Base-by-base conservation (phyloP, 148 eudicot genomes). In the Nepenthes mirabilis region DNA sequence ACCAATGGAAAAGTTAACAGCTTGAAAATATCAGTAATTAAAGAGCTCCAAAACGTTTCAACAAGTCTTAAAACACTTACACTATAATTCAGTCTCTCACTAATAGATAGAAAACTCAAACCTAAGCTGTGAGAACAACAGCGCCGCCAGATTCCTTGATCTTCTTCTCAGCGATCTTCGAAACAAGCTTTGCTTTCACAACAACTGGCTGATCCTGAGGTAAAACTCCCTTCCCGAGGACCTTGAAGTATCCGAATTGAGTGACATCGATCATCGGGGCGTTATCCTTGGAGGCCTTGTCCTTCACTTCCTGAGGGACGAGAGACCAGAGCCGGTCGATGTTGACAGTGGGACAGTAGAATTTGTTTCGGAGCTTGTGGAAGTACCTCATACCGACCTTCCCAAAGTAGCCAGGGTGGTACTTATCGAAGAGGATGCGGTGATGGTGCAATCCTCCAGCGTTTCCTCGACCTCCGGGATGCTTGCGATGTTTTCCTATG, bases 391-490 rank as follows among this genome's bases (percentile, higher is more conserved):
- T 79, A 56, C 82, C 82, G 14, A 79, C 82, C 6, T 79, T 79
- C 0, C 82, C 82, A 59, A 79, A 79, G 74, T 74, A 79, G 0
- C 82, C 82, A 3, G 82, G 79, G 65, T 79, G 82, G 66, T 79
- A 79, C 71, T 79, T 79, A 74, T 79, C 82, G 74, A 79, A 71
- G 52, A 79, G 65, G 71, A 79, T 79, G 5, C 82, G 70, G 72
- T 79, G 82, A 59, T 79, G 79, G 69, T 79, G 82, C 79, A 79
- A 68, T 34, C 82, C 82, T 61, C 82, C 82, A 14, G 82, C 82
- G 60, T 79, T 79, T 14, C 82, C 82, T 0, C 82, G 62, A 9
- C 82, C 82, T 48, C 82, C 82, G n/a, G 82, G 82, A 75, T 79
- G 82, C 76, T 79, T 79, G 0, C 82, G 64, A 69, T 79, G 82